Percentiles rank a stretch among this genome's conserved stretches.
phyloP scores from a whole-genome alignment of 495 filamentous ascomycete species.

The Peziza echinospora region DNA sequence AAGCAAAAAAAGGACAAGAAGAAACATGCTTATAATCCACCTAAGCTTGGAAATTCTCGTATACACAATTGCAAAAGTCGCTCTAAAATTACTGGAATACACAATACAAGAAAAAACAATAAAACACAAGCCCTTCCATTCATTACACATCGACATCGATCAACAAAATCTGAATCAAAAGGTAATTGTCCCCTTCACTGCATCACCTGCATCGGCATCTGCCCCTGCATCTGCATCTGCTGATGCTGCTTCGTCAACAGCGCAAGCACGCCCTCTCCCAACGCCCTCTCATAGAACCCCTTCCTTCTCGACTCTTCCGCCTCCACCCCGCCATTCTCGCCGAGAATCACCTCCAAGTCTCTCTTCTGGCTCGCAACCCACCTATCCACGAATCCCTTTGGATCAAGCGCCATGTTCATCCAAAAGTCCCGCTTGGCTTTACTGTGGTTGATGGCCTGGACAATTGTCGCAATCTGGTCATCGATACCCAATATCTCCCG shows the following conservation, averaged over 20 bases:
- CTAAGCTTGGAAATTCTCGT: too few species aligned
- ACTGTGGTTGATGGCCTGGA: constrained; percentile 54
- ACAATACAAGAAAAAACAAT: too few species aligned
- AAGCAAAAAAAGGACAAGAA: too few species aligned
- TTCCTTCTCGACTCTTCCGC: constrained; percentile 31
- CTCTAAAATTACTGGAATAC: too few species aligned
- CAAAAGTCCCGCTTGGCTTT: constrained; percentile 78
- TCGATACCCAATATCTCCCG: constrained; percentile 51
- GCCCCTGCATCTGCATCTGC: not conserved
- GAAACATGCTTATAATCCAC: too few species aligned
- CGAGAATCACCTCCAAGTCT: constrained; percentile 74
- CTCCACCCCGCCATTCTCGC: constrained; percentile 51
- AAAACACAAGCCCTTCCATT: too few species aligned
- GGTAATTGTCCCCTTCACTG: too few species aligned
- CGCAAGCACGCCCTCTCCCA: constrained; percentile 18
- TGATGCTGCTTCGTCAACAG: constrained; percentile 13
- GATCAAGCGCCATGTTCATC: constrained; percentile 51
- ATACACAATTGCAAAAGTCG: too few species aligned
- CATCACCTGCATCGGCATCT: not conserved
- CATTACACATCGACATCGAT: too few species aligned
- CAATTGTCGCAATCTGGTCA: constrained; percentile 57
- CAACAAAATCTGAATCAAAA: too few species aligned
- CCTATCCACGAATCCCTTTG: constrained; percentile 52
- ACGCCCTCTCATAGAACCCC: constrained; percentile 27
- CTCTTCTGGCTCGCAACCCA: constrained; percentile 79